Base-by-base conservation (phyloP, 306 rosid species). In the Cicer yamashitae region DNA sequence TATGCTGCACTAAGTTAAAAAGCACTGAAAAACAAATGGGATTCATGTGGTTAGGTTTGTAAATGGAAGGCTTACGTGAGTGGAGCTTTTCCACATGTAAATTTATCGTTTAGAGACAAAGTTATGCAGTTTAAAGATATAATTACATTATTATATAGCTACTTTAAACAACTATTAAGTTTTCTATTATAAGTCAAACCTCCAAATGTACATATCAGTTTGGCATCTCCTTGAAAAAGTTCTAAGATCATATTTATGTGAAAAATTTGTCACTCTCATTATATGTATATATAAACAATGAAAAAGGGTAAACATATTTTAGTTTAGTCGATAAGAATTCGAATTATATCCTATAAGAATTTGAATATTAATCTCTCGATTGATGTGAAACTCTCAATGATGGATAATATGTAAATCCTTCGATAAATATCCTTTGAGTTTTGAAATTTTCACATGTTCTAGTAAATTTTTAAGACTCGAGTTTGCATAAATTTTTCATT, bases 1-100 rank as follows among this genome's bases (percentile, higher is more conserved):
- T 64, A 78, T 47, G 25, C 58, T 45, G 14, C 83, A 56, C 66
- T 50, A 67, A 30, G 65, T 59, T 69, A 77, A 45, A 58, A 70
- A 53, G 34, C 70, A 40, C 70, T 63, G 44, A 63, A 63, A 63
- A 63, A 63, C 30, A 39, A 14, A 39, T 39, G 50, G 34, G 8
- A 7, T 39, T 4, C 25, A n/a, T 64, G 70, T 64, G 70, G 70
- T 64, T 64, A 15, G 70, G 37, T 64, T 9, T 18, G 51, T 64
- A 14, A 64, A 40, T 64, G 70, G 70, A 64, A 40, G 37, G 37
- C 70, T 64, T 64, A 64, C 50, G 48, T 41, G 9, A n/a, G 5
- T 17, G 13, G 64, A 25, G 64, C 40, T 25, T 63, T 63, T 38
- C 22, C 12, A 14, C 51, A 17, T 3, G 14, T 17, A 15, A 41